Evolutionary conservation across 2,329 filamentous ascomycete genomes (phyloP).

Genomic region (Botrytis hyacinthi): DNA sequence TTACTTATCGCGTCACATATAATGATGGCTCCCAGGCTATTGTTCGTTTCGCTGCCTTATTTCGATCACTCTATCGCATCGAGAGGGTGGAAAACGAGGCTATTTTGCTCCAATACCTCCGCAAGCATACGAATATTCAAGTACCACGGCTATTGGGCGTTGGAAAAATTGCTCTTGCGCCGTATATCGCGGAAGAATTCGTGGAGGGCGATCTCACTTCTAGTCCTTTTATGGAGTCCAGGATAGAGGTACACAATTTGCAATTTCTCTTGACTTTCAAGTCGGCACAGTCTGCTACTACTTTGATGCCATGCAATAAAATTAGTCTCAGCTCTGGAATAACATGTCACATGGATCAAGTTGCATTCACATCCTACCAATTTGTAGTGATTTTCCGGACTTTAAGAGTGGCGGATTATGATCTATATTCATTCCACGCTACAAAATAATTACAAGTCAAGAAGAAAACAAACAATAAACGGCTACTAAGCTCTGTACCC

Average conservation of each 20-base stretch:
- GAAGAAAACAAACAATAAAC: too few species aligned
- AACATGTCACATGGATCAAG: too few species aligned
- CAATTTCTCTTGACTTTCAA: too few species aligned
- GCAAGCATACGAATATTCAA: conserved; percentile 31
- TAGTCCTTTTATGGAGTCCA: conserved; percentile 32
- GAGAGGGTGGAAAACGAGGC: conserved; percentile 36
- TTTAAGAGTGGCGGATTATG: too few species aligned
- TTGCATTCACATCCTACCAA: too few species aligned
- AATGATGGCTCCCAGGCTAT: conserved; percentile 2
- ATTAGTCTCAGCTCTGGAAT: too few species aligned
- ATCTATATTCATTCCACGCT: too few species aligned
- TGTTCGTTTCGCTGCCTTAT: conserved; percentile 31
- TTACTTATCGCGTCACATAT: background rate
- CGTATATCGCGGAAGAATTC: conserved; percentile 42
- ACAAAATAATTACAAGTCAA: too few species aligned
- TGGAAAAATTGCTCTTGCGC: conserved; percentile 27
- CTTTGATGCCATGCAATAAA: too few species aligned
- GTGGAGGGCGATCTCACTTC: conserved; percentile 26
- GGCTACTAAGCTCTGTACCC: too few species aligned
- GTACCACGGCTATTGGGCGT: conserved; percentile 25
- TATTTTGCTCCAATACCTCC: conserved; percentile 31
- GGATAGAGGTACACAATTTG: conserved; percentile 32
- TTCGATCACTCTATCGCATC: conserved; percentile 35
- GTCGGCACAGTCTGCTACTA: too few species aligned
- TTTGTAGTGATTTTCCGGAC: too few species aligned